Evolutionary conservation across 2,329 filamentous ascomycete species (phyloP), one percentile per base, ranked within the genome.

Genomic region (Dactylellina haptotyla): DNA sequence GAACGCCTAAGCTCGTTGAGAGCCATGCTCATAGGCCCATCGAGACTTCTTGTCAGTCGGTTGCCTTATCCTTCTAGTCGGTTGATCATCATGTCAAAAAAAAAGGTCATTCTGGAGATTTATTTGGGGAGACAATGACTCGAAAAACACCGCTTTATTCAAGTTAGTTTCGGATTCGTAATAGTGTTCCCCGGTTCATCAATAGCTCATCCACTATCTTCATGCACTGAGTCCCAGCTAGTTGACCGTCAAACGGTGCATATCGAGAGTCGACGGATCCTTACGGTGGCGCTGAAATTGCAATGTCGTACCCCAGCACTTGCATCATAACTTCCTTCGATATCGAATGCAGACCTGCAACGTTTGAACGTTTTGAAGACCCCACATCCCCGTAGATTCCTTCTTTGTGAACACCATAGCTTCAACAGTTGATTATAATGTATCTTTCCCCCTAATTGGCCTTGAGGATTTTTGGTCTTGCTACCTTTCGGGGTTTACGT

Each of bases 101-200:
- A n/a, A n/a, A n/a, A n/a, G n/a, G n/a, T n/a, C n/a, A n/a, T n/a
- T 34, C 30, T 14, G 16, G 4, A 16, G n/a, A 43, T 43, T 16
- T 9, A 43, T 6, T 4, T 6, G 6, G 6, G n/a, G 6, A 43
- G 39, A 43, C 39, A 16, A 16, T 16, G 39, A 45, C 41, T 45
- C 41, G 14, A 23, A 20, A 20, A 25, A n/a, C n/a, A n/a, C n/a
- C n/a, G n/a, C n/a, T n/a, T n/a, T n/a, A n/a, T n/a, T n/a, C 54
- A 59, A 34, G 56, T 46, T 45, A 65, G 62, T 61, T 69, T 69
- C 64, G 64, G 64, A 69, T 69, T 62, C 64, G 64, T 69, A 69
- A 69, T 56, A 51, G 41, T 25, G 54, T 50, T 69, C 54, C 64
- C 64, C 56, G 56, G 64, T 69, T 61, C 48, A 61, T 16, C 12